Base-by-base conservation (phyloP, 768 basidiomycete genomes). In the Lactarius indigo region DNA sequence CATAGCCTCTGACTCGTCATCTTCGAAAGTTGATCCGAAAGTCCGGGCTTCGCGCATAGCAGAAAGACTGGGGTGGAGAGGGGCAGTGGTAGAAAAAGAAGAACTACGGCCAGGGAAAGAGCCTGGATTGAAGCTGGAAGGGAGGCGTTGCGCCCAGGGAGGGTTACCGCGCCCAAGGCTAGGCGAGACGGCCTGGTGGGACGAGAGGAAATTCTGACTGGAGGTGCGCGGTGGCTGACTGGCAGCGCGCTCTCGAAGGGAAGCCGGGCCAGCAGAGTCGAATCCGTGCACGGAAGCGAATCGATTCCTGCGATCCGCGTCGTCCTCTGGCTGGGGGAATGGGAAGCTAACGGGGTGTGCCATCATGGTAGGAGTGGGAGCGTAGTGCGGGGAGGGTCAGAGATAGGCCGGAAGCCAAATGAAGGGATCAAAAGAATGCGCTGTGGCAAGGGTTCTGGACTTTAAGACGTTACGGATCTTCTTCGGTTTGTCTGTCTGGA, bases 1-100 rank as follows among this genome's bases (percentile, higher is more conserved):
- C 28, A 85, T 76, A 6, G 77, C 78, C 61, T 90, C 89, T 1
- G 84, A 85, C 76, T 92, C 91, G 75, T 92, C 91, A 70, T 92
- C 90, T 77, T 92, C 91, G 70, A 89, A 85, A 1, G 90, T 92
- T 28, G 89, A 90, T 6, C 87, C 83, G 75, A 92, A 92, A 12
- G 79, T 74, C 37, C 85, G 78, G 8, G 80, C 77, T 62, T 87
- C 88, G 50, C 88, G 85, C 84, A 90, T 86, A 44, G 83, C 80
- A 31, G 87, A 85, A 73, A 90, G 88, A 57, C 84, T 82, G 68
- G 78, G 73, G 70, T 85, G 85, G 42, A 81, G 77, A 64, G 82
- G 78, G 47, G 72, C 70, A 59, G 83, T 80, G 13, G 83, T 73
- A 30, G 87, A 88, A 75, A 88, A 90, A 54, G 89, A 91, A 44